These are phyloP conservation scores for Boletus subparvulus DNA, from an alignment of 768 basidiomycete genomes.

Conservation along the genomic window DNA sequence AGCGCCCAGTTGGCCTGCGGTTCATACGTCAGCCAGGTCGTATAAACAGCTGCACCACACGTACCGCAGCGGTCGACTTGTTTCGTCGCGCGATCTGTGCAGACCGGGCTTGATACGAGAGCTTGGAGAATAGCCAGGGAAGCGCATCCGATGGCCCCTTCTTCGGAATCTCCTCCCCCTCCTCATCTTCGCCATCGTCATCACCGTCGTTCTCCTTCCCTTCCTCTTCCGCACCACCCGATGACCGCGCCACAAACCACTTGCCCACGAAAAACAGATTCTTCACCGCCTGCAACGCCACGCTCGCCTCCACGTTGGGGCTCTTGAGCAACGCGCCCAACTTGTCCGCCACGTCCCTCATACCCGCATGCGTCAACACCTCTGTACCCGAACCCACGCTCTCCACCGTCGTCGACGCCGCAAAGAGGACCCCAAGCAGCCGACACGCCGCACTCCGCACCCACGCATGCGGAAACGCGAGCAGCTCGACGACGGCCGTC, in stretches of 20 bases:
- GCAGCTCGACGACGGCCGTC: constrained; percentile 58
- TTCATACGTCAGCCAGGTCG: not conserved
- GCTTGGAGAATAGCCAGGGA: constrained; percentile 91
- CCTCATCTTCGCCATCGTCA: constrained; percentile 17
- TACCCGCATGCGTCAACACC: constrained; percentile 52
- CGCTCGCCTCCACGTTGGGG: constrained; percentile 65
- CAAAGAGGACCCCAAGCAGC: constrained; percentile 70
- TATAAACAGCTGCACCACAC: not conserved
- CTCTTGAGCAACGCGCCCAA: constrained; percentile 79
- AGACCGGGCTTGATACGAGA: constrained; percentile 84
- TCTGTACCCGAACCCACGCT: constrained; percentile 19
- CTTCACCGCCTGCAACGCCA: constrained; percentile 87
- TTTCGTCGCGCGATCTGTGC: constrained; percentile 71
- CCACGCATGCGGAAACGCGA: constrained; percentile 93
- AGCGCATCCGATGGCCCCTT: constrained; percentile 50
- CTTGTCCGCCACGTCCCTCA: constrained; percentile 73
- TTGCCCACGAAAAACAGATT: constrained; percentile 92
- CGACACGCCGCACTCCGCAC: constrained; percentile 81
- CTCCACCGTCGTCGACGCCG: constrained; percentile 41
- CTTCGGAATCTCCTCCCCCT: constrained; percentile 20
- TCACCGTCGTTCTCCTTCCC: constrained; percentile 21
- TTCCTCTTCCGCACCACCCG: constrained; percentile 25
- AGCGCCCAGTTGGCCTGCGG: constrained; percentile 77
- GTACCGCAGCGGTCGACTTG: constrained; percentile 37
- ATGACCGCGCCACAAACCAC: constrained; percentile 56